phyloP scores from a whole-genome alignment of 768 basidiomycete species.

The Phlegmacium glaucopus region DNA sequence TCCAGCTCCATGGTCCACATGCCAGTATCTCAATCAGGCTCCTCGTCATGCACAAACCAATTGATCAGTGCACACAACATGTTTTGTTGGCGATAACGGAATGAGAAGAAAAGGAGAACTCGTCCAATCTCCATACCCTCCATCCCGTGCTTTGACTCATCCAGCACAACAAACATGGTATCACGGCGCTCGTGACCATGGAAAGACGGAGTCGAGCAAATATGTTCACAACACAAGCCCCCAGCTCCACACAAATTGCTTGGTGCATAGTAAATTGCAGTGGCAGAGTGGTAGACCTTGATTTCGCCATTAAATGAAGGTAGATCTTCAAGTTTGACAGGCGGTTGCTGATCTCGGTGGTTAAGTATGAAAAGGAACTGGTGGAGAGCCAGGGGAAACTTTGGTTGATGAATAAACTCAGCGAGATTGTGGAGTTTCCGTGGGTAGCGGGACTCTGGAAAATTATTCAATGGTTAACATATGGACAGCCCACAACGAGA shows the following conservation, averaged over 20 bases:
- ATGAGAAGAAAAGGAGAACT: constrained; percentile 24
- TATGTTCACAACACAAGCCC: constrained; percentile 21
- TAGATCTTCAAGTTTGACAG: neutral
- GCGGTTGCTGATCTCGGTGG: constrained; percentile 2
- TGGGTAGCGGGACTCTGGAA: constrained; percentile 4
- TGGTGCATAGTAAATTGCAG: constrained; percentile 19
- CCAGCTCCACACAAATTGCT: constrained; percentile 21
- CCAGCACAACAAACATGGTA: constrained; percentile 19
- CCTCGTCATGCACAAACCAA: constrained; percentile 15
- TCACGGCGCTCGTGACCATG: constrained; percentile 14
- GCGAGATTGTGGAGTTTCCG: neutral
- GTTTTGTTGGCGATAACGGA: constrained; percentile 4
- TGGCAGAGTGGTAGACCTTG: constrained; percentile 19
- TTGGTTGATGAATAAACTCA: constrained; percentile 1
- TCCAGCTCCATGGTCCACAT: constrained; percentile 26
- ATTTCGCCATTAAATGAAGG: constrained; percentile 14
- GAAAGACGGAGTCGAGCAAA: constrained; percentile 20
- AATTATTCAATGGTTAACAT: neutral
- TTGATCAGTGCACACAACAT: constrained; percentile 19
- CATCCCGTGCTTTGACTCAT: constrained; percentile 15
- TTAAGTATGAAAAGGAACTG: constrained; percentile 5
- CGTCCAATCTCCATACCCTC: constrained; percentile 19
- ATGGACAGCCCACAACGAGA: neutral
- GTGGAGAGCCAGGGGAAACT: constrained; percentile 9
- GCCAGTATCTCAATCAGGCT: constrained; percentile 20